Percentiles rank a stretch among this genome's conserved stretches.
Evolutionary conservation across 2,329 filamentous ascomycete species (phyloP).

Genomic region (Colletotrichum australisinense): DNA sequence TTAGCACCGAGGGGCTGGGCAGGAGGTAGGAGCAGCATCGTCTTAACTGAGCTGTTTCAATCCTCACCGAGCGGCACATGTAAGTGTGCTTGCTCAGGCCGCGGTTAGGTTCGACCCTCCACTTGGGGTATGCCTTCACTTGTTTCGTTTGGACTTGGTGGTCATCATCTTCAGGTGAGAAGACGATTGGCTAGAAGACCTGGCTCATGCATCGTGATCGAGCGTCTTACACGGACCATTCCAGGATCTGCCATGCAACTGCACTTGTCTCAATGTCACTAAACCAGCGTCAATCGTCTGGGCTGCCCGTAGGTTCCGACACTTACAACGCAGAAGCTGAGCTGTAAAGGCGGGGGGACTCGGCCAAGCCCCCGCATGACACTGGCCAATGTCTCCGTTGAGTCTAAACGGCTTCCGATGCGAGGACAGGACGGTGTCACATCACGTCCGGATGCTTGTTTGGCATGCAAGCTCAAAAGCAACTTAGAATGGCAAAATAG

Average conservation of each 20-base stretch:
- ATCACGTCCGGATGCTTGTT: not conserved
- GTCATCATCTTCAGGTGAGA: not conserved
- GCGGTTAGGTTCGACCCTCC: conserved; percentile 26
- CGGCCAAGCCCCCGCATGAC: conserved; percentile 25
- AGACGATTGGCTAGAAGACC: conserved; percentile 17
- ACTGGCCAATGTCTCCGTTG: not conserved
- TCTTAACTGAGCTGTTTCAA: conserved; percentile 32
- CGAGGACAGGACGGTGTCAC: not conserved
- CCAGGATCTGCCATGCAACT: conserved; percentile 16
- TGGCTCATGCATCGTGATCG: conserved; percentile 18
- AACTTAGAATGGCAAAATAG: not conserved
- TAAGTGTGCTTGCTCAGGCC: conserved; percentile 21
- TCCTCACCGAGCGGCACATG: conserved; percentile 32
- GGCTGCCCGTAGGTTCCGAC: conserved; percentile 1
- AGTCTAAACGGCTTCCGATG: conserved; percentile 15
- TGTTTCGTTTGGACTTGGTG: conserved; percentile 22
- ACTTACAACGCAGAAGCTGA: conserved; percentile 1
- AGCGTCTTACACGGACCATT: conserved; percentile 12
- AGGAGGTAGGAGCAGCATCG: conserved; percentile 23
- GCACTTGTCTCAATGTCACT: not conserved
- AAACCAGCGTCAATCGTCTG: not conserved
- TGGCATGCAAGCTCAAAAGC: not conserved
- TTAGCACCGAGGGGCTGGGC: not conserved
- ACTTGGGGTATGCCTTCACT: conserved; percentile 21
- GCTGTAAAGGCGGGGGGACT: conserved; percentile 12